Conservation (phyloP, 768 basidiomycete genomes). For the Serendipita sp. region DNA sequence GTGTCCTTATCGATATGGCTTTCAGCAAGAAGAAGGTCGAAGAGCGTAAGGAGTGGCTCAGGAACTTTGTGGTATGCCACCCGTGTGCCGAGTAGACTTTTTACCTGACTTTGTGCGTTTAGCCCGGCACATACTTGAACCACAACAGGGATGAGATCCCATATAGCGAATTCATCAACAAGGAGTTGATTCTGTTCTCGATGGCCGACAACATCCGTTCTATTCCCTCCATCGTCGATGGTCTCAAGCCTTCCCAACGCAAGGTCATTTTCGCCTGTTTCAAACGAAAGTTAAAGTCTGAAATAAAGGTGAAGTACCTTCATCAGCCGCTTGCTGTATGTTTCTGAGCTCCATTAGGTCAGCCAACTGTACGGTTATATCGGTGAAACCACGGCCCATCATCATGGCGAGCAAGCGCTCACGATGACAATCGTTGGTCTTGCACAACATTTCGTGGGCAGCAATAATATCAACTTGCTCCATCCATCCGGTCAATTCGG, state of each 20-base stretch:
- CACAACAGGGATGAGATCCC: conserved; percentile 77
- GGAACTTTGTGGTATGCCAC: conserved; percentile 62
- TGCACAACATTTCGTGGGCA: conserved; percentile 88
- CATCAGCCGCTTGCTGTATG: neutral
- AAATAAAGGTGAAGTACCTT: conserved; percentile 53
- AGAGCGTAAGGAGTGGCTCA: conserved; percentile 94
- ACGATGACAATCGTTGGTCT: conserved; percentile 81
- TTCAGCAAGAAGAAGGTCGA: conserved; percentile 99
- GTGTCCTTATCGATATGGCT: conserved; percentile 83
- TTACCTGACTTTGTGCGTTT: conserved; percentile 4
- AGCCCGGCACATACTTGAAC: conserved; percentile 91
- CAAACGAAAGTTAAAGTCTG: conserved; percentile 80
- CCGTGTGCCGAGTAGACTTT: neutral
- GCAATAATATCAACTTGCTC: conserved; percentile 86
- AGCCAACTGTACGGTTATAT: conserved; percentile 94
- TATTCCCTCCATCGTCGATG: conserved; percentile 86
- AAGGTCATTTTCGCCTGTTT: conserved; percentile 96
- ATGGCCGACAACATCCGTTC: conserved; percentile 99
- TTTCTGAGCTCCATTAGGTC: conserved; percentile 33
- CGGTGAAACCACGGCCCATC: conserved; percentile 84
- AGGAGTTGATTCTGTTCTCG: conserved; percentile 92
- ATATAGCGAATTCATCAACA: conserved; percentile 92
- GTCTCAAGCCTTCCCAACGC: conserved; percentile 91
- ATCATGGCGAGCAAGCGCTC: conserved; percentile 87
- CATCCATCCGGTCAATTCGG: conserved; percentile 88